Percentiles rank a stretch among this genome's conserved stretches.
These are phyloP conservation scores for Punctularia strigosozonata DNA, from an alignment of 768 basidiomycete species.

Conservation along the genomic window DNA sequence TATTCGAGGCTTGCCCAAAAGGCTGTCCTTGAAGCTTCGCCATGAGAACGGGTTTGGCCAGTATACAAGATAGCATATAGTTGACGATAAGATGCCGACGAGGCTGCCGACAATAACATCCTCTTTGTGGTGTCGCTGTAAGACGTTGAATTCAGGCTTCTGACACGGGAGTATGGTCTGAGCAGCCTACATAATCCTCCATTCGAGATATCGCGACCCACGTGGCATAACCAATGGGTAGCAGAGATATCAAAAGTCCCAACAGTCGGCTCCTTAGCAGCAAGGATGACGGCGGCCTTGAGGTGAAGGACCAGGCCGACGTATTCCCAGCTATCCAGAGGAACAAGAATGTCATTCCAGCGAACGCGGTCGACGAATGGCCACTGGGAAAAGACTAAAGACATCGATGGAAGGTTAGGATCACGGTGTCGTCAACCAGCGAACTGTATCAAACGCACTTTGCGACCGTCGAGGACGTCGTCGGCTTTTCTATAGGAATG, in stretches of 20 bases:
- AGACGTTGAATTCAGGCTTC: conserved; percentile 2
- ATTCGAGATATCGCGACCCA: conserved; percentile 53
- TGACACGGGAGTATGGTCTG: conserved; percentile 1
- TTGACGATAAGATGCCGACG: conserved; percentile 40
- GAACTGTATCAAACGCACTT: too few relatives aligned
- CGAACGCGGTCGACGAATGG: conserved; percentile 55
- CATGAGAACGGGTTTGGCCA: conserved; percentile 51
- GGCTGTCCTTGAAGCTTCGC: conserved; percentile 21
- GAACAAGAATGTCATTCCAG: conserved; percentile 51
- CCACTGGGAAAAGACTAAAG: conserved; percentile 59
- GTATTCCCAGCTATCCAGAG: conserved; percentile 58
- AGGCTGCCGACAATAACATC: conserved; percentile 54
- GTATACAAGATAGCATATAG: conserved; percentile 43
- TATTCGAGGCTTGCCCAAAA: conserved; percentile 26
- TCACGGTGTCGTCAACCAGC: neutral
- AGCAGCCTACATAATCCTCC: conserved; percentile 48
- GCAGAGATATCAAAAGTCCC: conserved; percentile 32
- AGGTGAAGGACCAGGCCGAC: conserved; percentile 40
- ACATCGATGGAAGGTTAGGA: conserved; percentile 28
- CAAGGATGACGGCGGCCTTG: conserved; percentile 22
- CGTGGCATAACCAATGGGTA: conserved; percentile 42
- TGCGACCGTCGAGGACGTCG: conserved; percentile 27
- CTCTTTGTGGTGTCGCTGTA: conserved; percentile 55
- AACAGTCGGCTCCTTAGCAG: conserved; percentile 35
- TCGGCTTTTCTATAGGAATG: conserved; percentile 16